Evolutionary conservation across 805 yeast species (phyloP), one percentile per base, ranked within the genome.

Genomic region (Saccharomycopsis selenospora): DNA sequence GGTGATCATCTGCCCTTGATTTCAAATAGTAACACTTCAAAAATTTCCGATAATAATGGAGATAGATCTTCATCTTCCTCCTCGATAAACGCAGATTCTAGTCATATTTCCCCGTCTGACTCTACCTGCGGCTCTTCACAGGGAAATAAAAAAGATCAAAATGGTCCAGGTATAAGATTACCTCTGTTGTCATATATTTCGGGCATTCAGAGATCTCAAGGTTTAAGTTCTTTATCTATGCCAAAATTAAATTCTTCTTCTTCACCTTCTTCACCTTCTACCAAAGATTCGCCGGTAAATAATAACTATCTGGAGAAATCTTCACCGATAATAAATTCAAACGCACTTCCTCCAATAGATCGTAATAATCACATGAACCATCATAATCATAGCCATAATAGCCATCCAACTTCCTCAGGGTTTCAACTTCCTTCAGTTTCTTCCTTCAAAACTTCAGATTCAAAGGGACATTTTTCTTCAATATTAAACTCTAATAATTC

Each of bases 181-280:
- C 73, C 74, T 8, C 71, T 73, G 0, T 65, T 69, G 13, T 68
- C 72, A 0, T 66, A 69, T 43, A 56, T 62, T 10, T 55, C 57
- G 13, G 56, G 51, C 10, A 38, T 56, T 13, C 53, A 55, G 13
- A 42, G 41, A 26, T 30, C 47, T 20, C 28, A 36, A 27, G 11
- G 25, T 40, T 6, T 45, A 4, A 22, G 3, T 20, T 29, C 48
- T 22, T 27, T 46, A 14, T 11, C 47, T 5, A 45, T 25, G 7
- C 48, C 47, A 10, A 26, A 28, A 20, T 26, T 43, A 11, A 20
- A 43, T 24, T 36, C 42, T 5, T 13, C 42, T 13, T 41, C 42
- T 23, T 26, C 44, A 4, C 20, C 20, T 5, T 26, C 29, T 20
- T 20, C 44, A 11, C 44, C 48, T 26, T 20, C 44, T 6, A 8